These are phyloP conservation scores for Lecanoromycetidae sp. DNA, from an alignment of 2,329 filamentous ascomycete genomes.

Conservation along the genomic window DNA sequence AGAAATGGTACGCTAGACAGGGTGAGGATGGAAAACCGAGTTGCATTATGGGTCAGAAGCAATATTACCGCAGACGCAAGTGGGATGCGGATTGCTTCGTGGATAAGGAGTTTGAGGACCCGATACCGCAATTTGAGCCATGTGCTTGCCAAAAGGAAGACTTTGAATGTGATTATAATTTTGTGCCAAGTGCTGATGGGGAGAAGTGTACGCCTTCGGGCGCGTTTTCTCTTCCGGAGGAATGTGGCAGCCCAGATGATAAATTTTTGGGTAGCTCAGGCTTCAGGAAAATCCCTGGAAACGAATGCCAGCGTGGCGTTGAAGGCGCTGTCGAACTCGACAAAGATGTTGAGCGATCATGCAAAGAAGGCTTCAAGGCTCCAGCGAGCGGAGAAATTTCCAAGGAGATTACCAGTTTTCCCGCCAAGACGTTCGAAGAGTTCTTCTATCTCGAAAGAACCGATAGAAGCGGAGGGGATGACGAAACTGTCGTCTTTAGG, in stretches of 20 bases:
- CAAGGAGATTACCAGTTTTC: conserved; percentile 50
- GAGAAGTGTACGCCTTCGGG: conserved; percentile 57
- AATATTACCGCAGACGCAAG: conserved; percentile 75
- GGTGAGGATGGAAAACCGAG: conserved; percentile 69
- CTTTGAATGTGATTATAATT: conserved; percentile 96
- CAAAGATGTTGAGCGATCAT: conserved; percentile 61
- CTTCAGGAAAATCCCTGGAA: conserved; percentile 81
- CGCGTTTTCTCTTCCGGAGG: conserved; percentile 54
- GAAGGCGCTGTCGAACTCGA: conserved; percentile 54
- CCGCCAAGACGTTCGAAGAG: conserved; percentile 42
- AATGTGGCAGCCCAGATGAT: conserved; percentile 59
- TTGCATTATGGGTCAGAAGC: conserved; percentile 93
- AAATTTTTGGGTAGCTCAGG: conserved; percentile 78
- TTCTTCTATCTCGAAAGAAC: conserved; percentile 71
- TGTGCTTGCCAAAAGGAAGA: conserved; percentile 76
- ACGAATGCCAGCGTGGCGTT: conserved; percentile 50
- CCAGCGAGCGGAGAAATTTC: conserved; percentile 56
- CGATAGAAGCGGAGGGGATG: conserved; percentile 48
- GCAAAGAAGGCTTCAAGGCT: conserved; percentile 48
- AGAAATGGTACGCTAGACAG: conserved; percentile 75
- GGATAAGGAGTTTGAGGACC: conserved; percentile 71
- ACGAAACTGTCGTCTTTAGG: conserved; percentile 61
- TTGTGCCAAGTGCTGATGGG: conserved; percentile 53
- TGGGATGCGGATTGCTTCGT: conserved; percentile 82
- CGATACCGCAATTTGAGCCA: conserved; percentile 53